These are phyloP conservation scores for Bothriochloa decipiens DNA, from an alignment of 176 grass and related monocot species.

Conservation along the genomic window DNA sequence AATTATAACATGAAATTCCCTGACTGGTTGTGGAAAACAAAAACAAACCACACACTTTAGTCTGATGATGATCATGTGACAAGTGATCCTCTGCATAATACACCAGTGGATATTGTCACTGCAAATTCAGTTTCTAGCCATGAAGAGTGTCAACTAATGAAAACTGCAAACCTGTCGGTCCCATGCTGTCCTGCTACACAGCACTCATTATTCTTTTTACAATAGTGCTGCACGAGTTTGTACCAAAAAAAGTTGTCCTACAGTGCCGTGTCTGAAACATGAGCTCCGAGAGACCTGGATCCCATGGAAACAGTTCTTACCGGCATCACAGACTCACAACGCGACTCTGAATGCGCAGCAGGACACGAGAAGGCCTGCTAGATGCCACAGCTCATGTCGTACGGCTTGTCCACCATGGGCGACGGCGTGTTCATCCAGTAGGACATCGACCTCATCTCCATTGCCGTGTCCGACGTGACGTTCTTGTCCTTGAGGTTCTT, in stretches of 20 bases:
- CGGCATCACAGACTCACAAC: not conserved
- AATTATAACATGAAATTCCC: constrained; percentile 1
- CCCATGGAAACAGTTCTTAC: not conserved
- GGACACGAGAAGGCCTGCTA: not conserved
- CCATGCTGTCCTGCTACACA: not conserved
- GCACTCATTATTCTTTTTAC: constrained; percentile 33
- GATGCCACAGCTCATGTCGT: constrained; percentile 53
- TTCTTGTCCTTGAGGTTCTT: constrained; percentile 54
- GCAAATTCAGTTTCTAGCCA: not conserved
- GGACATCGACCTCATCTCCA: constrained; percentile 36
- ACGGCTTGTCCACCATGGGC: constrained; percentile 49
- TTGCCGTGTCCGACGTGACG: constrained; percentile 23
- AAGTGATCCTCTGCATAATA: not conserved
- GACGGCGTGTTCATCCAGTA: constrained; percentile 62
- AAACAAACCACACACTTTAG: constrained; percentile 21
- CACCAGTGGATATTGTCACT: not conserved
- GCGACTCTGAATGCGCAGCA: not conserved
- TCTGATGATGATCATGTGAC: not conserved
- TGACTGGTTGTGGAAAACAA: not conserved
- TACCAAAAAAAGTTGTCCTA: not conserved
- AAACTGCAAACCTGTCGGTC: not conserved
- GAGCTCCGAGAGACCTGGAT: not conserved
- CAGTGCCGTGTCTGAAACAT: not conserved
- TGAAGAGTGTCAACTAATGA: not conserved
- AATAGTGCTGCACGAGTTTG: not conserved